Evolutionary conservation across 768 basidiomycete species (phyloP), one percentile per base, ranked within the genome.

Genomic region (Boletus tomentosulus): DNA sequence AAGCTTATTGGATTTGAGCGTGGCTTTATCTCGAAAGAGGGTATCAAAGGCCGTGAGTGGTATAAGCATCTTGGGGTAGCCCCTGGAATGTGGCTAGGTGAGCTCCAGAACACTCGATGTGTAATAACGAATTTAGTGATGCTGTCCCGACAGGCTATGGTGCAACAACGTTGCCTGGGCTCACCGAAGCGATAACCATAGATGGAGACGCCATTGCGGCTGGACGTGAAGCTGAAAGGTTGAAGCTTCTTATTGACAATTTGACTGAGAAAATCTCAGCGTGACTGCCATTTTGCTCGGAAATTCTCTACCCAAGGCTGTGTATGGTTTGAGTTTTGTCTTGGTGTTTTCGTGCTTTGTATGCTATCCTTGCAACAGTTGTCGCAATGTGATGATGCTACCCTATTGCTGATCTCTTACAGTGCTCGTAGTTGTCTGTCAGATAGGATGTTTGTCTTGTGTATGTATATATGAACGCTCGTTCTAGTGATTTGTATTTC

Each of bases 1-100:
- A 89, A 87, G 65, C 75, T 92, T 15, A 71, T 78, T 16, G 71
- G 75, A 4, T 92, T 92, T 57, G 90, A 93, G 66, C 80, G 82
- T 46, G 89, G 92, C 1, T 91, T 96, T 68, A 86, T 96, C 50
- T 84, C 83, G 19, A 74, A 86, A 60, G 82, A 74, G 16, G 93
- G 92, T 1, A 84, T 94, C 59, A 84, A 84, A 60, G 83, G 85
- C 48, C 78, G 90, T 37, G 86, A 90, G 65, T 96, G 93, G 93
- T 96, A 91, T 67, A 84, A 78, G 60, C 87, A 94, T 69, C 77
- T 94, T n/a, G 92, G 81, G 45, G 89, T 94, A 45, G 92, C 93
- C 13, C 93, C 94, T 30, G 93, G 93, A 45, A 86, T 87, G 71
- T 87, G 88, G 86, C 79, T 87, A 35, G 87, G 88, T 89, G 60